Evolutionary conservation across 2,329 filamentous ascomycete genomes (phyloP).

Genomic region (Aspergillus fumigatus): DNA sequence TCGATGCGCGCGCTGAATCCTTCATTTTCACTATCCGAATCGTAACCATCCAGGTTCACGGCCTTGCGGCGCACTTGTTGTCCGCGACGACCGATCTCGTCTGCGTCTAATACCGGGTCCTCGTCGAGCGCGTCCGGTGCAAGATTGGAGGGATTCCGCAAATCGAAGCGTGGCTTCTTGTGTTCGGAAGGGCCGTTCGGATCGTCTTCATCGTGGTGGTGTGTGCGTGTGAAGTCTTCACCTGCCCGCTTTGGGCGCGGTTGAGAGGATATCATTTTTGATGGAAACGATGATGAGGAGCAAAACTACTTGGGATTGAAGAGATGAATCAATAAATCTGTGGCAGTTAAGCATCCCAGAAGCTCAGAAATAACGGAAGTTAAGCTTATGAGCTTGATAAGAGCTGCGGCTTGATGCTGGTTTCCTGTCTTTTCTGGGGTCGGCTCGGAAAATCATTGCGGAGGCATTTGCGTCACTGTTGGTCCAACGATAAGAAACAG

Average conservation of each 20-base stretch:
- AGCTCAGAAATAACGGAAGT: not conserved
- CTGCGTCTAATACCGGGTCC: constrained; percentile 75
- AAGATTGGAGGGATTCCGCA: constrained; percentile 88
- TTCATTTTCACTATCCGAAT: constrained; percentile 88
- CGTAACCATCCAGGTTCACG: constrained; percentile 94
- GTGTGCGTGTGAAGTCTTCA: constrained; percentile 72
- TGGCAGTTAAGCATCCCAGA: not conserved
- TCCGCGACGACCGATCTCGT: constrained; percentile 76
- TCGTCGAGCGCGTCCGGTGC: constrained; percentile 75
- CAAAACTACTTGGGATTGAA: not conserved
- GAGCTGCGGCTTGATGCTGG: not conserved
- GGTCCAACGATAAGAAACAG: constrained; percentile 14
- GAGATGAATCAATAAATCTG: not conserved
- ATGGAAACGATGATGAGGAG: not conserved
- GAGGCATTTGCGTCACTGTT: constrained; percentile 36
- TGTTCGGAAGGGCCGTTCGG: constrained; percentile 43
- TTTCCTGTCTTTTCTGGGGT: constrained; percentile 24
- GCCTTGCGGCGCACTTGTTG: constrained; percentile 82
- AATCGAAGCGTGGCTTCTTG: constrained; percentile 88
- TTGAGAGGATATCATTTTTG: constrained; percentile 52
- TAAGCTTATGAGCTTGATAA: not conserved
- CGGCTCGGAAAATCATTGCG: constrained; percentile 39
- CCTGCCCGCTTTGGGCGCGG: constrained; percentile 78
- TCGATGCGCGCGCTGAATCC: constrained; percentile 74
- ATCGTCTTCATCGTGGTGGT: constrained; percentile 56